Conservation (phyloP, 129 eudicot species). For the Calendula officinalis region DNA sequence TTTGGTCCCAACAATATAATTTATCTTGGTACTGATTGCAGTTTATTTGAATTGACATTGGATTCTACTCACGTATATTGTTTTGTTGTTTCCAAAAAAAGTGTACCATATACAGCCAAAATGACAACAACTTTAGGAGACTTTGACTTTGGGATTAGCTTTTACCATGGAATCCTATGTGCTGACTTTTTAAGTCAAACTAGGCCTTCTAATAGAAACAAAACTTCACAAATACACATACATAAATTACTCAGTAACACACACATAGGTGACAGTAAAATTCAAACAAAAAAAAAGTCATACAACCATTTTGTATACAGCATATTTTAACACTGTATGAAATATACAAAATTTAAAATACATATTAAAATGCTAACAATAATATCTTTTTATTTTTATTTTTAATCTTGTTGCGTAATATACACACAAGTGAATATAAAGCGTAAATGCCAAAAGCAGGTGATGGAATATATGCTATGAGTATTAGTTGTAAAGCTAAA, state of each 20-base stretch:
- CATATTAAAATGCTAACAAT: not conserved
- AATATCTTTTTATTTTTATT: conserved; percentile 8
- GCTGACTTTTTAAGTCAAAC: conserved; percentile 27
- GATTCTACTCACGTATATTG: not conserved
- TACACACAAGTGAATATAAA: conserved; percentile 14
- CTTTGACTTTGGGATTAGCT: conserved; percentile 19
- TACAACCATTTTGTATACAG: conserved; percentile 9
- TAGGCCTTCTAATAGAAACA: conserved; percentile 19
- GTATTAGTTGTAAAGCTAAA: conserved; percentile 36
- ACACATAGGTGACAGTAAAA: conserved; percentile 18
- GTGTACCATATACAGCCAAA: conserved; percentile 1
- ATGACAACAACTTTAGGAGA: conserved; percentile 9
- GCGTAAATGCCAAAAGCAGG: conserved; percentile 29
- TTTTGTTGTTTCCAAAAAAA: not conserved
- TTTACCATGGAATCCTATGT: conserved; percentile 26
- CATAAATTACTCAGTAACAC: conserved; percentile 16
- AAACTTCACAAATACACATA: conserved; percentile 26
- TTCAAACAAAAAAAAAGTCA: conserved; percentile 4
- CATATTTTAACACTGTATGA: not conserved
- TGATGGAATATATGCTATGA: conserved; percentile 27
- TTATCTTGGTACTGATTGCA: not conserved
- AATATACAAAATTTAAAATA: not conserved
- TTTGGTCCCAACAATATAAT: not conserved
- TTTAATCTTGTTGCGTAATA: conserved; percentile 21
- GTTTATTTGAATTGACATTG: not conserved